phyloP scores from a whole-genome alignment of 169 alveolate genomes.

The Eimeria necatrix region DNA sequence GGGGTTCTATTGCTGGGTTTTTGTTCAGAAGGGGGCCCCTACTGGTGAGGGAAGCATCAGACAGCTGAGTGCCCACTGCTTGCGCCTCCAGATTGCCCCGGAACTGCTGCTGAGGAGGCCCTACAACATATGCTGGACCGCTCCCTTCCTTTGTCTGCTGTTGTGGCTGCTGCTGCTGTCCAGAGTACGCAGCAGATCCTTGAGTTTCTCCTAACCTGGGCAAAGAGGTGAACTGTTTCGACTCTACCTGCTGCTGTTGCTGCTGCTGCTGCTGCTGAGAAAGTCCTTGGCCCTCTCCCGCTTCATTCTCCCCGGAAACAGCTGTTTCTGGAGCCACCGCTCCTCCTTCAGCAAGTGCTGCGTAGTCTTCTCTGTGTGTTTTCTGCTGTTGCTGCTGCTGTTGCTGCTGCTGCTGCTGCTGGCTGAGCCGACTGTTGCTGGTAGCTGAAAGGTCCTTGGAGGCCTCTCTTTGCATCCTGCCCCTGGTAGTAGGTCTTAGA shows the following conservation, averaged over 20 bases:
- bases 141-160: neutral
- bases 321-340: neutral
- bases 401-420: slow-evolving; percentile 41
- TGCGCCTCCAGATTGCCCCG: neutral
- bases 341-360: neutral
- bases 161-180: neutral
- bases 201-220: neutral
- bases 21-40: neutral
- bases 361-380: neutral
- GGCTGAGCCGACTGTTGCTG: slow-evolving; percentile 17
- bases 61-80: neutral
- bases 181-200: neutral
- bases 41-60: neutral
- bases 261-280: slow-evolving; percentile 37
- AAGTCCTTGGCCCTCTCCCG: neutral
- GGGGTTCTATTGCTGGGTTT: neutral
- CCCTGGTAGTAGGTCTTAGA: neutral
- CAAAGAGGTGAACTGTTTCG: neutral
- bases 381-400: slow-evolving; percentile 12
- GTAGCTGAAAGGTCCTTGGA: neutral
- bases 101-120: slow-evolving; percentile 6
- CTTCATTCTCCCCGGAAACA: neutral
- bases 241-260: neutral
- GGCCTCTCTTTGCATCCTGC: neutral
- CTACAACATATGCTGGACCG: neutral